These are phyloP conservation scores for Cornus controversa DNA, from an alignment of 148 eudicot species.

Conservation along the genomic window DNA sequence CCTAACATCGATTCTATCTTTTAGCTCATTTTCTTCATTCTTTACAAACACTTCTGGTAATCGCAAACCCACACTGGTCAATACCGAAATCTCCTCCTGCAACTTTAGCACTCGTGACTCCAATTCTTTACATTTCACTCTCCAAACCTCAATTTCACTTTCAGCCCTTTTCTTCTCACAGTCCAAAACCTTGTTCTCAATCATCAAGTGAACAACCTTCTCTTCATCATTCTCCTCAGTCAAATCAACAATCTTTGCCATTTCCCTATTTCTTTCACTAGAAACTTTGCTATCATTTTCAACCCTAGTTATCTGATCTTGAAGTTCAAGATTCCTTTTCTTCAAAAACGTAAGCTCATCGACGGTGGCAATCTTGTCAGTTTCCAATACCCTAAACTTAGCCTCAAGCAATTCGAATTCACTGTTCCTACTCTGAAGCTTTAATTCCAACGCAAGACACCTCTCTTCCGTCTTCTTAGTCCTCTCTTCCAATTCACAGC, in stretches of 20 bases:
- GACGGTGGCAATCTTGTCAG: conserved; percentile 28
- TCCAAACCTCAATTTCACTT: conserved; percentile 41
- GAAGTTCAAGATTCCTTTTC: conserved; percentile 24
- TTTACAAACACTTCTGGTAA: background rate
- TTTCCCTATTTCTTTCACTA: background rate
- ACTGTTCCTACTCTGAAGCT: conserved; percentile 16
- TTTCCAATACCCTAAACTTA: conserved; percentile 34
- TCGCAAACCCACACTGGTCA: background rate
- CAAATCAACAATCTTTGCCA: conserved; percentile 12
- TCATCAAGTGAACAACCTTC: conserved; percentile 44
- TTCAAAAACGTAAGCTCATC: conserved; percentile 38
- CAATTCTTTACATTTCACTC: conserved; percentile 44
- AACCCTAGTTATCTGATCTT: conserved; percentile 5
- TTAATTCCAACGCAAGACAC: conserved; percentile 10
- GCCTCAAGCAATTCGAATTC: conserved; percentile 25
- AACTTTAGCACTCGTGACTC: conserved; percentile 37
- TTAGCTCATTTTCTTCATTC: background rate
- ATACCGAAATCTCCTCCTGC: conserved; percentile 25
- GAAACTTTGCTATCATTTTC: background rate
- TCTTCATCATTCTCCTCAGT: conserved; percentile 28
- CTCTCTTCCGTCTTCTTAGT: too few relatives aligned
- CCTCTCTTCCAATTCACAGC: conserved; percentile 23
- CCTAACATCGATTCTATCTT: conserved; percentile 11
- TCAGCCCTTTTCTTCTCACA: conserved; percentile 52
- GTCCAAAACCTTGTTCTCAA: conserved; percentile 53